These are phyloP conservation scores for Hyaloscypha hepaticicola DNA, from an alignment of 495 filamentous ascomycete genomes.

Conservation along the genomic window DNA sequence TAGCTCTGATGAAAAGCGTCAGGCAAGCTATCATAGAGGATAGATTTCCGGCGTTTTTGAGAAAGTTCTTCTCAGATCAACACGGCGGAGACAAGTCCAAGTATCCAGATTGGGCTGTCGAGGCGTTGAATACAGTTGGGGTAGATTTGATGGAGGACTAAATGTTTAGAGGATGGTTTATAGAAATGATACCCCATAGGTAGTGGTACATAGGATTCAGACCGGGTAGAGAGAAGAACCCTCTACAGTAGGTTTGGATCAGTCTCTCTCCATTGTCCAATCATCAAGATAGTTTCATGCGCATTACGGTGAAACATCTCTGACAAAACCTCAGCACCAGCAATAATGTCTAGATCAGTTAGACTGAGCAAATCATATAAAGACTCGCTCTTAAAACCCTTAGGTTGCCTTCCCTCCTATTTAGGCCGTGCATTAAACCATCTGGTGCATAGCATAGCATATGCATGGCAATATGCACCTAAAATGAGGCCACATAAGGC, in stretches of 20 bases:
- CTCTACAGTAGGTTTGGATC: not conserved
- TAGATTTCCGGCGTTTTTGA: slow-evolving; percentile 75
- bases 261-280: not conserved
- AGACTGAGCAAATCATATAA: not conserved
- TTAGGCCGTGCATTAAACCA: too few relatives aligned
- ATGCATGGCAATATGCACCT: not conserved
- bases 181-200: slow-evolving; percentile 16
- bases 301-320: not conserved
- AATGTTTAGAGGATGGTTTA: not conserved
- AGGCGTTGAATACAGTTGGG: slow-evolving; percentile 78
- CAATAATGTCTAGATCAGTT: not conserved
- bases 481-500: slow-evolving; percentile 14
- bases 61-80: slow-evolving; percentile 69
- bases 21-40: slow-evolving; percentile 82
- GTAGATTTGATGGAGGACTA: slow-evolving; percentile 66
- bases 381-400: not conserved
- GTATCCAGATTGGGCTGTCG: slow-evolving; percentile 81
- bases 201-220: not conserved
- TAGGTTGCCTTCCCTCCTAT: too few relatives aligned
- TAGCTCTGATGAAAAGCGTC: slow-evolving; percentile 73
- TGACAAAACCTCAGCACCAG: not conserved
- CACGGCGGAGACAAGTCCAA: slow-evolving; percentile 65
- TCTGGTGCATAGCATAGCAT: too few relatives aligned
- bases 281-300: not conserved
- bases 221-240: not conserved